phyloP scores from a whole-genome alignment of 1,139 yeast genomes.

The Candida labiduridarum region DNA sequence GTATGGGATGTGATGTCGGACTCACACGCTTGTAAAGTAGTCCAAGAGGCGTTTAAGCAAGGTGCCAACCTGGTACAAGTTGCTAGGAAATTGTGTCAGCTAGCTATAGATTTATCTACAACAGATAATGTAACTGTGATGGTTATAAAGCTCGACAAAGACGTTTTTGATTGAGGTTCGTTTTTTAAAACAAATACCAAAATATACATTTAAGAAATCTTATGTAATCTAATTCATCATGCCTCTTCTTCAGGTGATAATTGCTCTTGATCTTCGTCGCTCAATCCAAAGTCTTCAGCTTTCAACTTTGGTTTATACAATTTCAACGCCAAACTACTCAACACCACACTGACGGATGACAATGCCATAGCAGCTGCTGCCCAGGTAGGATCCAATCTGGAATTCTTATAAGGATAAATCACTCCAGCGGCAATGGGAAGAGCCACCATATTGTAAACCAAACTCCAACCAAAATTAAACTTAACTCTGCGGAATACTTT shows the following conservation, averaged over 20 bases:
- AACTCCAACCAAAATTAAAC: constrained; percentile 50
- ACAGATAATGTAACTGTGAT: constrained; percentile 93
- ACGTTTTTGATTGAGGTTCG: constrained; percentile 31
- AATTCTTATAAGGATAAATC: constrained; percentile 54
- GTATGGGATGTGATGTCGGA: constrained; percentile 92
- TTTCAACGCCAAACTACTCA: constrained; percentile 55
- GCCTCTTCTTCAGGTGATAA: constrained; percentile 10
- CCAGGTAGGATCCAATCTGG: constrained; percentile 63
- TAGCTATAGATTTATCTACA: constrained; percentile 79
- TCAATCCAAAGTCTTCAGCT: constrained; percentile 19
- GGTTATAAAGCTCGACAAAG: constrained; percentile 67
- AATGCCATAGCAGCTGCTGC: constrained; percentile 70
- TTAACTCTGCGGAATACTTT: constrained; percentile 55
- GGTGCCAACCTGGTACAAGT: constrained; percentile 59
- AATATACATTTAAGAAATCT: not conserved
- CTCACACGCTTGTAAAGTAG: constrained; percentile 74
- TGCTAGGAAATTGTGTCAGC: constrained; percentile 66
- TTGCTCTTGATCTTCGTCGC: constrained; percentile 1
- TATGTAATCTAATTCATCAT: not conserved
- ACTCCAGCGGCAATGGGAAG: constrained; percentile 69
- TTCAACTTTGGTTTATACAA: constrained; percentile 44
- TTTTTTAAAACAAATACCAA: not conserved
- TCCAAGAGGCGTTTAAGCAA: constrained; percentile 43
- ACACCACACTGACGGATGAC: constrained; percentile 59
- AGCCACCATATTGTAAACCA: constrained; percentile 37